Base-by-base conservation (phyloP, 2,329 filamentous ascomycete species). In the Hypocreales sp. region DNA sequence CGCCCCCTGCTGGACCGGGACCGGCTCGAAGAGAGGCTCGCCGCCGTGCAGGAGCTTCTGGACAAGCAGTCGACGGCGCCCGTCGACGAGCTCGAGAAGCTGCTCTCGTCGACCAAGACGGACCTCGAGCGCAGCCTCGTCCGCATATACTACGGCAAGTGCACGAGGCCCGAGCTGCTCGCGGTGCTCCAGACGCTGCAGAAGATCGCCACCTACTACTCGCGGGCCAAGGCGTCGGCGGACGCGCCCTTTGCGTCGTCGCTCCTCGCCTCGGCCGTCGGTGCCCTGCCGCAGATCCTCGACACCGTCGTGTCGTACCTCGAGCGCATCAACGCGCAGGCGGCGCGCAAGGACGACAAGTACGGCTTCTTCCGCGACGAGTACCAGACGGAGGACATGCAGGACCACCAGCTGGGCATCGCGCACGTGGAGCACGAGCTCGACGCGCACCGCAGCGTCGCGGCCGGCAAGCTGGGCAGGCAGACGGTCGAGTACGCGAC, bases 61-160 rank as follows among this genome's bases (percentile, higher is more conserved):
- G 64, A 78, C 24, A 69, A 73, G 26, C 64, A 75, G 25, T 73
- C 72, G 22, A 75, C 72, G 0, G 52, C 63, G 7, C 63, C 68
- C 12, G 73, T 86, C 4, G 81, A 92, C 40, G 77, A 79, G 35
- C 53, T 95, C 2, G 78, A 74, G 36, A 64, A 60, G 13, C 56
- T 95, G 8, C 63, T 98, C 2, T 60, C 64, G 15, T 77, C 66
- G 32, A 75, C 78, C 34, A 82, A 67, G 45, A 73, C 69, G 5
- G 90, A 98, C 45, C 69, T 98, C 5, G 90, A 98, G 53, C 84
- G 90, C 40, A 90, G 81, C 34, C 61, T 98, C 24, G 86, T 95
- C 42, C 72, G 90, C 24, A 92, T 98, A 32, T 98, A 95, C 58
- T 98, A 98, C 52, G 84, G 86, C 26, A 94, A 92, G 56, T 95